Percentiles rank a stretch among this genome's conserved stretches.
Evolutionary conservation across 441 rosid genomes (phyloP).

Genomic region (Pelargonium australe): DNA sequence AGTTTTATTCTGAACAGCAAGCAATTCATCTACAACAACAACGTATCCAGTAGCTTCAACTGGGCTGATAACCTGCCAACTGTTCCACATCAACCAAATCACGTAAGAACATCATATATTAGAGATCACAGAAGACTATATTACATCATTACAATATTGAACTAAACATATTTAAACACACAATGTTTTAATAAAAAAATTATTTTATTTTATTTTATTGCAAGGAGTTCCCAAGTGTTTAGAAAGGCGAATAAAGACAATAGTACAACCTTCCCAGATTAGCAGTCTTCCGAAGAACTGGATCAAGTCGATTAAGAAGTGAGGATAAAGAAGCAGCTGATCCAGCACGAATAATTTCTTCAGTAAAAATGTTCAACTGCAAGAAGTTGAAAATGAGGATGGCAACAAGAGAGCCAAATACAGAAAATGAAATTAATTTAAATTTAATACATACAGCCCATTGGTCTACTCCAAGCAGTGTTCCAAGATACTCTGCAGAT

Average conservation of each 20-base stretch:
- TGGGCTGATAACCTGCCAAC: conserved; percentile 99
- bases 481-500: conserved; percentile 93
- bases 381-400: conserved; percentile 20
- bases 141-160: conserved; percentile 12
- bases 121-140: background rate
- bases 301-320: conserved; percentile 87
- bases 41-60: conserved; percentile 85
- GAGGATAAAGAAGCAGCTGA: conserved; percentile 88
- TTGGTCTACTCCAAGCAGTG: conserved; percentile 72
- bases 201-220: background rate
- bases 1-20: conserved; percentile 75
- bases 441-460: conserved; percentile 65
- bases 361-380: conserved; percentile 85
- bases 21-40: conserved; percentile 75
- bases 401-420: conserved; percentile 11
- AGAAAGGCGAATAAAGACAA: too few relatives aligned
- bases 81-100: conserved; percentile 38
- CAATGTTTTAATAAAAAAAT: conserved; percentile 1
- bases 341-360: conserved; percentile 95
- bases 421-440: conserved; percentile 11
- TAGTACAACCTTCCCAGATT: conserved; percentile 77
- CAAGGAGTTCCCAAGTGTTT: too few relatives aligned
- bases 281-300: conserved; percentile 90
- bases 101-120: conserved; percentile 24
- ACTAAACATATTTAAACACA: conserved; percentile 6